A percentile compares a stretch with the other conserved stretches of the same genome.
Evolutionary conservation across 2,329 filamentous ascomycete species (phyloP).

Genomic region (Scedosporium boydii): DNA sequence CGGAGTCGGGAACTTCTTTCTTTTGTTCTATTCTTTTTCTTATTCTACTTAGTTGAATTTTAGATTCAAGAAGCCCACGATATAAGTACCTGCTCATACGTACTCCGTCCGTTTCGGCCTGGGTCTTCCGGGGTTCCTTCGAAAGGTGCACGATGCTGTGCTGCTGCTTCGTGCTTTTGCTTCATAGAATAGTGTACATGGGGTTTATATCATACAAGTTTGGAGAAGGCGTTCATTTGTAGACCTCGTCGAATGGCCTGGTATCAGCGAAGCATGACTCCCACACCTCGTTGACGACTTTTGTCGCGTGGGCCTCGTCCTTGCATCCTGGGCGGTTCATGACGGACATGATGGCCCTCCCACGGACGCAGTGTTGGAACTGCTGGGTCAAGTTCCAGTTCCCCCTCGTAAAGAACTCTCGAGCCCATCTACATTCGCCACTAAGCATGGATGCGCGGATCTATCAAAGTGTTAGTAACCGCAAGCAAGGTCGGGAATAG

Average conservation of each 20-base stretch:
- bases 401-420: slow-evolving; percentile 74
- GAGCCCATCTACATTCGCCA: slow-evolving; percentile 84
- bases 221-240: slow-evolving; percentile 43
- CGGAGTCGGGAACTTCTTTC: background rate
- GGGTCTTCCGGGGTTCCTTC: background rate
- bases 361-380: slow-evolving; percentile 83
- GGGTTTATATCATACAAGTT: background rate
- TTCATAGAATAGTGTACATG: background rate
- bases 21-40: background rate
- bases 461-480: slow-evolving; percentile 29
- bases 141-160: background rate
- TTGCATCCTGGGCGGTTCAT: slow-evolving; percentile 69
- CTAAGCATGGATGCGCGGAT: slow-evolving; percentile 89
- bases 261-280: slow-evolving; percentile 94
- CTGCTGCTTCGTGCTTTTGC: background rate
- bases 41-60: background rate
- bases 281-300: slow-evolving; percentile 96
- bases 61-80: background rate
- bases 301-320: slow-evolving; percentile 75
- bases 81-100: background rate
- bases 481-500: background rate
- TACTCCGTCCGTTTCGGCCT: background rate
- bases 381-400: slow-evolving; percentile 89
- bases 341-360: slow-evolving; percentile 71
- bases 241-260: slow-evolving; percentile 93